Evolutionary conservation across 805 yeast species (phyloP).

Genomic region (Diddensiella santjacobensis): DNA sequence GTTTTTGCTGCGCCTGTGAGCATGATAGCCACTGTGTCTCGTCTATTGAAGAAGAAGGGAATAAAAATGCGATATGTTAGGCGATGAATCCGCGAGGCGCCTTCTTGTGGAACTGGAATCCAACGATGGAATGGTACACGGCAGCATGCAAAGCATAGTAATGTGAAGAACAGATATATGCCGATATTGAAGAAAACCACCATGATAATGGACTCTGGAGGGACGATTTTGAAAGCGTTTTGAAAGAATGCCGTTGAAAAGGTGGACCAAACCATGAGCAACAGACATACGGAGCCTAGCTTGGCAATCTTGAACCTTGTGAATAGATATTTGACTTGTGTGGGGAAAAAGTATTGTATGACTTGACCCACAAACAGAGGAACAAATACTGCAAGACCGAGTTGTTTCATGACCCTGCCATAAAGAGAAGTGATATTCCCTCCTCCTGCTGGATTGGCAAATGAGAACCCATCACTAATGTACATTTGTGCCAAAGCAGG

Average conservation of each 20-base stretch:
- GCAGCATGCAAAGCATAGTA: conserved; percentile 53
- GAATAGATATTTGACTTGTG: conserved; percentile 57
- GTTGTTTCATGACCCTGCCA: conserved; percentile 76
- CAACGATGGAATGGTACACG: conserved; percentile 50
- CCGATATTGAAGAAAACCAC: conserved; percentile 81
- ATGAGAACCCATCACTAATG: conserved; percentile 52
- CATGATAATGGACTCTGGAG: conserved; percentile 66
- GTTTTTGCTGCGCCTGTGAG: conserved; percentile 92
- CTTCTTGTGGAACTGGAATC: conserved; percentile 42
- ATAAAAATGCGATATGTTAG: conserved; percentile 40
- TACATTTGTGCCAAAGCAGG: conserved; percentile 81
- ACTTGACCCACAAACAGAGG: conserved; percentile 89
- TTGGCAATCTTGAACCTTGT: conserved; percentile 59
- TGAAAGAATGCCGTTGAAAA: conserved; percentile 87
- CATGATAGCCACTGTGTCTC: conserved; percentile 75
- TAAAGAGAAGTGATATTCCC: conserved; percentile 55
- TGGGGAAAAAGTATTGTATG: conserved; percentile 65
- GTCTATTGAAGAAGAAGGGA: conserved; percentile 67
- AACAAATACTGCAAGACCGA: conserved; percentile 77
- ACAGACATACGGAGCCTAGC: conserved; percentile 74
- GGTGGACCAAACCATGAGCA: conserved; percentile 72
- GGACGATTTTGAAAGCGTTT: conserved; percentile 66
- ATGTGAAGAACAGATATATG: conserved; percentile 71
- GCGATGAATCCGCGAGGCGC: conserved; percentile 44
- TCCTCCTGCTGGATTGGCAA: conserved; percentile 70